phyloP scores from a whole-genome alignment of 2,329 filamentous ascomycete genomes.

The Fonsecaea erecta region DNA sequence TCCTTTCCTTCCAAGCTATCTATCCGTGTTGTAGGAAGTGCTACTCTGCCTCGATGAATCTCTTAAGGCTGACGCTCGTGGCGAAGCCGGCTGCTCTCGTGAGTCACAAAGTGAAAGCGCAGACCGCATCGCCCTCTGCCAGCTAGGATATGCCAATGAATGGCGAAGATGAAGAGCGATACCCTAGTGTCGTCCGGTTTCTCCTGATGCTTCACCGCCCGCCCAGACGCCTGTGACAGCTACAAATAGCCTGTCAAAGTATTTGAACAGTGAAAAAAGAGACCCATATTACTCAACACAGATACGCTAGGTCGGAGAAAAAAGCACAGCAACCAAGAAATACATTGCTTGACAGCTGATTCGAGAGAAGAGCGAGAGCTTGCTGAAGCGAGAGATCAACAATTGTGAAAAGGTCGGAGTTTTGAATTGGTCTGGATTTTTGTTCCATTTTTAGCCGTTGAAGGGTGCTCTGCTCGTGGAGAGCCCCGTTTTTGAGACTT shows the following conservation, averaged over 20 bases:
- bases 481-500: not conserved
- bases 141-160: not conserved
- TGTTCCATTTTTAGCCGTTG: constrained; percentile 2
- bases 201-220: not conserved
- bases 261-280: not conserved
- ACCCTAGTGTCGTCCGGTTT: not conserved
- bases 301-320: constrained; percentile 1
- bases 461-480: not conserved
- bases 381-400: constrained; percentile 36
- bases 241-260: not conserved
- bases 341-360: constrained; percentile 8
- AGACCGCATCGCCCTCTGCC: not conserved
- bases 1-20: not conserved
- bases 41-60: not conserved
- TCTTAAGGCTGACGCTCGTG: not conserved
- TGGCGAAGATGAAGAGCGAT: not conserved
- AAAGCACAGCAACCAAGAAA: constrained; percentile 15
- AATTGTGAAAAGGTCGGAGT: constrained; percentile 18
- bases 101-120: not conserved
- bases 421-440: constrained; percentile 16
- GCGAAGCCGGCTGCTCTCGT: not conserved
- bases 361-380: constrained; percentile 25
- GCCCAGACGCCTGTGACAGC: not conserved
- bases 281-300: constrained; percentile 1
- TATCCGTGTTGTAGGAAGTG: not conserved